A percentile compares a stretch with the other conserved stretches of the same genome.
phyloP scores from a whole-genome alignment of 2,329 filamentous ascomycete genomes.

The Aspergillus tanneri region DNA sequence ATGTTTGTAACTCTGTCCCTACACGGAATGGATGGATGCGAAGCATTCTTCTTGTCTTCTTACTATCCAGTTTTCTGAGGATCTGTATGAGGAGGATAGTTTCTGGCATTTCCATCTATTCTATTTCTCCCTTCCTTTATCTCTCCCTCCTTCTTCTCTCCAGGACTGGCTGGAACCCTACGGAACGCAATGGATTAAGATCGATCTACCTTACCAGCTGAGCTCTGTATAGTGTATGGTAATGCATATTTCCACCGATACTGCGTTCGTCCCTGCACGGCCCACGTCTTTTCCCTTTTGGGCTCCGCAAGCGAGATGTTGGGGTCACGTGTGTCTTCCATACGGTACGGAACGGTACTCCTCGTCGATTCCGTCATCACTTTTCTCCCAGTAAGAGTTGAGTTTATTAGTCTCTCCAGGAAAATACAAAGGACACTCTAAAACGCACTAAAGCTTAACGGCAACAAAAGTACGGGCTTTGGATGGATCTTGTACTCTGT shows the following conservation, averaged over 20 bases:
- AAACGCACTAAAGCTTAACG: neutral
- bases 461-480: neutral
- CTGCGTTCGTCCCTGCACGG: slow-evolving; percentile 17
- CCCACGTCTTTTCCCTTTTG: slow-evolving; percentile 14
- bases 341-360: neutral
- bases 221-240: neutral
- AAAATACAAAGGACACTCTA: neutral
- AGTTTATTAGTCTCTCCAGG: neutral
- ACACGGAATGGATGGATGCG: neutral
- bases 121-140: neutral
- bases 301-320: slow-evolving; percentile 16
- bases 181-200: neutral
- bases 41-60: neutral
- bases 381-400: too few species aligned
- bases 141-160: neutral
- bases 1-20: slow-evolving; percentile 5
- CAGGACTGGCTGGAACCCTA: neutral
- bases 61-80: too few species aligned
- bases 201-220: neutral
- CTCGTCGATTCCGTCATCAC: slow-evolving; percentile 1
- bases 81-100: too few species aligned
- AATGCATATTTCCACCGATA: slow-evolving; percentile 2
- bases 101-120: neutral
- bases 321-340: slow-evolving; percentile 14
- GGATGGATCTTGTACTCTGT: too few species aligned